phyloP scores from a whole-genome alignment of 1,284 basidiomycete species.

The Fomitopsis schrenkii region DNA sequence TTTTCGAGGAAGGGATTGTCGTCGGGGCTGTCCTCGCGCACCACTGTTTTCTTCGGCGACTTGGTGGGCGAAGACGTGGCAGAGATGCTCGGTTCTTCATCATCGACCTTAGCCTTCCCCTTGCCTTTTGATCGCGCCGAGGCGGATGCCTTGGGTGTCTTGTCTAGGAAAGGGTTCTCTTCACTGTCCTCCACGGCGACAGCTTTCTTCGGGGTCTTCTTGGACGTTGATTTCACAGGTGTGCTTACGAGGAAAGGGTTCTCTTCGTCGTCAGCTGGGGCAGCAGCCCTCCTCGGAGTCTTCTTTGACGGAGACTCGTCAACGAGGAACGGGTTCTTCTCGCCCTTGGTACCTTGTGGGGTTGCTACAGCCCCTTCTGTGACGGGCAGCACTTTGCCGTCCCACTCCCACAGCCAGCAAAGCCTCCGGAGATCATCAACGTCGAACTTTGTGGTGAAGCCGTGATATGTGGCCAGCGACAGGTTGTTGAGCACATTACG shows the following conservation, averaged over 20 bases:
- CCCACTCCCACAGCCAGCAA: constrained; percentile 90
- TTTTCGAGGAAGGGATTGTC: constrained; percentile 64
- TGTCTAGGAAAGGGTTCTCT: constrained; percentile 26
- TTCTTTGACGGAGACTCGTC: constrained; percentile 4
- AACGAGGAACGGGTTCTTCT: constrained; percentile 70
- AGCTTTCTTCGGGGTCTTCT: not conserved
- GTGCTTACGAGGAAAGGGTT: constrained; percentile 3
- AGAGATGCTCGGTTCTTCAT: constrained; percentile 76
- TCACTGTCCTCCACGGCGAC: constrained; percentile 40
- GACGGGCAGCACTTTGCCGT: constrained; percentile 35
- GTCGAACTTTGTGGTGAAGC: constrained; percentile 58
- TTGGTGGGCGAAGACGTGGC: constrained; percentile 37
- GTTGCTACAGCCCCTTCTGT: constrained; percentile 4
- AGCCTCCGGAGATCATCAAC: constrained; percentile 65
- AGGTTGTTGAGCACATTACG: constrained; percentile 76
- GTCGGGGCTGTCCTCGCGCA: constrained; percentile 29
- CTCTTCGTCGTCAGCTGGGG: constrained; percentile 44
- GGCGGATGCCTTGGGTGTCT: not conserved
- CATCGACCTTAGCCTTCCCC: constrained; percentile 21
- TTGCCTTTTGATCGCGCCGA: constrained; percentile 23
- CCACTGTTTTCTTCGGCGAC: constrained; percentile 31
- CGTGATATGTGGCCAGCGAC: constrained; percentile 64
- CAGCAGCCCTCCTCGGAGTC: constrained; percentile 2
- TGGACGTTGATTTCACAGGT: not conserved
- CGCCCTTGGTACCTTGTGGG: constrained; percentile 31